phyloP scores from a whole-genome alignment of 2,329 filamentous ascomycete species.

The Aureobasidium subglaciale region DNA sequence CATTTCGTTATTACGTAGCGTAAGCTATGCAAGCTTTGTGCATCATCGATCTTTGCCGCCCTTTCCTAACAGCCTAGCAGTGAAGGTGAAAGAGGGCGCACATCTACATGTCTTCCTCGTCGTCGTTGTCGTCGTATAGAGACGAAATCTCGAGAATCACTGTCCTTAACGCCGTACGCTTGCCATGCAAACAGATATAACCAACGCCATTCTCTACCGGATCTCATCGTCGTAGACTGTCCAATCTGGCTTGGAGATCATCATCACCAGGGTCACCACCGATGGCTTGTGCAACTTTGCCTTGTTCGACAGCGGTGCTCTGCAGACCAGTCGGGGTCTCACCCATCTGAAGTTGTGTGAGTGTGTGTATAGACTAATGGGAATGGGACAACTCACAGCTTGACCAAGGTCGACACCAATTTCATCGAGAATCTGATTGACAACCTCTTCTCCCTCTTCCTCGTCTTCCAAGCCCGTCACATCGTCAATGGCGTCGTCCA shows the following conservation, averaged over 20 bases:
- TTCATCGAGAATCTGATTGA: conserved; percentile 93
- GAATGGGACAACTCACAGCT: conserved; percentile 55
- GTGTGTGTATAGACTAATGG: background rate
- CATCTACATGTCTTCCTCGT: background rate
- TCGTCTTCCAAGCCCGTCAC: conserved; percentile 86
- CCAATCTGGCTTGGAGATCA: conserved; percentile 85
- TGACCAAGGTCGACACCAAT: conserved; percentile 91
- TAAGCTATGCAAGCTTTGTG: conserved; percentile 1
- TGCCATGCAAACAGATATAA: conserved; percentile 3
- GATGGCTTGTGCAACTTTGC: conserved; percentile 78
- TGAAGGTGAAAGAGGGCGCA: background rate
- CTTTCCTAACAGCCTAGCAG: background rate
- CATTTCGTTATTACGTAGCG: conserved; percentile 5
- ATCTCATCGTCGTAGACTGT: conserved; percentile 55
- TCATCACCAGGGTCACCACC: conserved; percentile 69
- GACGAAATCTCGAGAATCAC: background rate
- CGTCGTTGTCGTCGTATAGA: background rate
- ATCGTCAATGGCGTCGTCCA: conserved; percentile 98
- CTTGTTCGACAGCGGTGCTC: conserved; percentile 63
- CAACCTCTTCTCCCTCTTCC: conserved; percentile 92
- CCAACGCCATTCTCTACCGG: background rate
- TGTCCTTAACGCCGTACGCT: conserved; percentile 14
- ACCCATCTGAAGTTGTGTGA: conserved; percentile 57
- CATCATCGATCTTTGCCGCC: background rate
- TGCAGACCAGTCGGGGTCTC: conserved; percentile 84